Evolutionary conservation across 768 basidiomycete genomes (phyloP).

Genomic region (Suillus spraguei): DNA sequence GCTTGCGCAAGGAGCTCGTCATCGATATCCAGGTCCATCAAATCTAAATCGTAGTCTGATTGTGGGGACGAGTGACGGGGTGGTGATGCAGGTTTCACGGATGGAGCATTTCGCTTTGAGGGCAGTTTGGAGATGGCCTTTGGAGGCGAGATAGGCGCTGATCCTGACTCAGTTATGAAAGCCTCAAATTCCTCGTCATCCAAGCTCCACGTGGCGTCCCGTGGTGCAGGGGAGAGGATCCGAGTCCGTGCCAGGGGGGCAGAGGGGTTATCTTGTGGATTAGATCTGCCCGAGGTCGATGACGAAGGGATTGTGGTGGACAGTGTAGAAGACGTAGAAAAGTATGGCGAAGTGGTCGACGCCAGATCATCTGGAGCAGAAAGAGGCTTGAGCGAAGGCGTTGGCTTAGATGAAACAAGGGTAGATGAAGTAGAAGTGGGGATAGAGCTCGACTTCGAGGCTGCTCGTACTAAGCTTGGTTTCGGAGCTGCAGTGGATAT

Average conservation of each 20-base stretch:
- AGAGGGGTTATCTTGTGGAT: conserved; percentile 12
- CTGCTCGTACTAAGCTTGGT: not conserved
- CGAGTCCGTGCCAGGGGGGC: conserved; percentile 37
- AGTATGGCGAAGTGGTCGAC: conserved; percentile 22
- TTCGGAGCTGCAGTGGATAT: not conserved
- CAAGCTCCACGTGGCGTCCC: conserved; percentile 31
- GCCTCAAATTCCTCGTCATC: conserved; percentile 27
- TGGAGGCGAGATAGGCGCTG: conserved; percentile 18
- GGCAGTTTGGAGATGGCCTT: conserved; percentile 7
- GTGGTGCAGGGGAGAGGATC: conserved; percentile 20
- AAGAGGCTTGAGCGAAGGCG: conserved; percentile 13
- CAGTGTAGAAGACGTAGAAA: conserved; percentile 15
- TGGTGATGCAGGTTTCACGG: conserved; percentile 10
- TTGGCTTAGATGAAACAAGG: conserved; percentile 16
- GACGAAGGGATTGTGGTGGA: conserved; percentile 20
- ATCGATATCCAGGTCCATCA: conserved; percentile 38
- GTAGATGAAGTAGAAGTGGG: conserved; percentile 15
- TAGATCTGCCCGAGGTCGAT: conserved; percentile 22
- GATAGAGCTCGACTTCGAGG: conserved; percentile 14
- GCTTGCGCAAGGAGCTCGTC: conserved; percentile 43
- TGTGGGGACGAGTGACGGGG: conserved; percentile 24
- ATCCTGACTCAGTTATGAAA: conserved; percentile 11
- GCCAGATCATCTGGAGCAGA: conserved; percentile 12
- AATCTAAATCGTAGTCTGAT: conserved; percentile 36
- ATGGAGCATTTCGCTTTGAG: conserved; percentile 8